phyloP scores from a whole-genome alignment of 768 basidiomycete species.

The Lactifluus piperatus region DNA sequence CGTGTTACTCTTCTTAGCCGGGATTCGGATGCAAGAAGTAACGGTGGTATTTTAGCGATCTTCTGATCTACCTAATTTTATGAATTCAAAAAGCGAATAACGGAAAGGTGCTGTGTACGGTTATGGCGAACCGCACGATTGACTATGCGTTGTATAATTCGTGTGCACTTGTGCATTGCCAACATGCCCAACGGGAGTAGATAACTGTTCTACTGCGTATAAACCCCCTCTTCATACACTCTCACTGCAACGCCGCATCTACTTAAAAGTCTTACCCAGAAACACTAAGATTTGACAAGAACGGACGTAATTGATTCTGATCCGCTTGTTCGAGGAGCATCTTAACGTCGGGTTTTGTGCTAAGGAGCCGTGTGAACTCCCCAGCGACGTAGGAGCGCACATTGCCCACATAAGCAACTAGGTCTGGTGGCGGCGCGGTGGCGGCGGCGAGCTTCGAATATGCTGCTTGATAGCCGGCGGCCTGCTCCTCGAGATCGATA shows the following conservation, averaged over 20 bases:
- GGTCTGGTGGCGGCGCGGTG: constrained; percentile 49
- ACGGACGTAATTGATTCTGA: constrained; percentile 21
- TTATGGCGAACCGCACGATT: neutral
- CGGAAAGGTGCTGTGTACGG: neutral
- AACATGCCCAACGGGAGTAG: neutral
- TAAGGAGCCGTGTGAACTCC: constrained; percentile 25
- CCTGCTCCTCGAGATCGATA: constrained; percentile 86
- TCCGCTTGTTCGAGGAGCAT: constrained; percentile 23
- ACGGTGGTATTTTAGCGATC: neutral
- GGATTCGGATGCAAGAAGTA: neutral
- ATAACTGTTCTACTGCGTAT: neutral
- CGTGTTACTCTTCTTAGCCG: neutral
- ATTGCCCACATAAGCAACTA: constrained; percentile 50
- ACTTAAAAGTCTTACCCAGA: constrained; percentile 24
- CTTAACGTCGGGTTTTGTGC: constrained; percentile 19
- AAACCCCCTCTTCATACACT: too few relatives aligned
- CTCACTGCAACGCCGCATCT: neutral
- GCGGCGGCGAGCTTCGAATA: constrained; percentile 88
- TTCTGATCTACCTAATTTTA: neutral
- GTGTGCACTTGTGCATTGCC: neutral
- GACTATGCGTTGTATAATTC: neutral
- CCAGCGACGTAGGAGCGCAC: constrained; percentile 46
- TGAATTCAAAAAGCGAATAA: neutral
- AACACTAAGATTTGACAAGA: constrained; percentile 27
- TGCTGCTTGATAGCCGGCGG: constrained; percentile 86